These are phyloP conservation scores for Reutealis trisperma DNA, from an alignment of 345 rosid genomes.

Conservation along the genomic window DNA sequence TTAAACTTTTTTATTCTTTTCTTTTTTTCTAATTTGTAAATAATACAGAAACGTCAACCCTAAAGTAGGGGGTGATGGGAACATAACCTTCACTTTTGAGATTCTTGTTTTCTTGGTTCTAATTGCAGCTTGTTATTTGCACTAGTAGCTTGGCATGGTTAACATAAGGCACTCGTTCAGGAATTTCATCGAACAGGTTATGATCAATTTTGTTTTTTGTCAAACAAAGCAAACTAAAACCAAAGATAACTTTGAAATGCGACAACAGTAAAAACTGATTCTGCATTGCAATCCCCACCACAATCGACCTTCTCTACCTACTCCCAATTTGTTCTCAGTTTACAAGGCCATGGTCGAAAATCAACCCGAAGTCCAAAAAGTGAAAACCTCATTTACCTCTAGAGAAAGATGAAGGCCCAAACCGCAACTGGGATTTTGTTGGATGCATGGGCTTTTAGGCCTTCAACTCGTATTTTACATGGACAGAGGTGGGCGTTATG, in stretches of 20 bases:
- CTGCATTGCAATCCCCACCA: not conserved
- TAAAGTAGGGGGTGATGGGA: constrained; percentile 4
- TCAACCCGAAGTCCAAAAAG: too few species aligned
- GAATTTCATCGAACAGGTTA: constrained; percentile 31
- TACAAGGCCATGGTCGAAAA: too few species aligned
- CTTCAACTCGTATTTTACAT: too few species aligned
- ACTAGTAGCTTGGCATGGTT: not conserved
- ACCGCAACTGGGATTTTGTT: too few species aligned
- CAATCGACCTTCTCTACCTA: too few species aligned
- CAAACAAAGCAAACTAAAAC: not conserved
- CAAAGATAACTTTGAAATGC: too few species aligned
- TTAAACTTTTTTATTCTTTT: not conserved
- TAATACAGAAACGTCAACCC: constrained; percentile 21
- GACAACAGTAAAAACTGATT: not conserved
- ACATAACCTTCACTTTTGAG: not conserved
- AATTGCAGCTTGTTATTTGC: not conserved
- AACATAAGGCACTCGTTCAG: not conserved
- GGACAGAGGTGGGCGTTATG: too few species aligned
- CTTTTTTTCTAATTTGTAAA: constrained; percentile 27
- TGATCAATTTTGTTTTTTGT: not conserved
- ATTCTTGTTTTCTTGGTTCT: constrained; percentile 1
- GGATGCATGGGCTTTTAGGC: too few species aligned
- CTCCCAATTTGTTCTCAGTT: too few species aligned
- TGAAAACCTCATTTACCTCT: too few species aligned
- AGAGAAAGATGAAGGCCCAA: too few species aligned